Conservation (phyloP, 2,329 filamentous ascomycete species). For the Keithomyces neogunnii region DNA sequence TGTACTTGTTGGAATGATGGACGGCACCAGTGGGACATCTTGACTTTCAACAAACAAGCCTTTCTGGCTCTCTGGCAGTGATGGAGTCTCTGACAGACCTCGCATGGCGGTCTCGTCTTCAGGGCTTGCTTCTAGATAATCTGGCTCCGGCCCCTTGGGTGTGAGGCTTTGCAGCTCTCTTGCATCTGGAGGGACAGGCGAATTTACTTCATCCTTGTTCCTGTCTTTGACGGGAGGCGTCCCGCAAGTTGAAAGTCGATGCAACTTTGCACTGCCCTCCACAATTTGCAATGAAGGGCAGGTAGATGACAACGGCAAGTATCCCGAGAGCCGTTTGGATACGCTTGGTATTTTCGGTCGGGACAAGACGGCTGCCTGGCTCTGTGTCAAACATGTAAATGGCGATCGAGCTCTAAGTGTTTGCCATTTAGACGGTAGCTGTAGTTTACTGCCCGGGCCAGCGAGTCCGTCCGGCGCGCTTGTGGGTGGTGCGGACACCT, state of each 20-base stretch:
- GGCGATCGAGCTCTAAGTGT: conserved; percentile 2
- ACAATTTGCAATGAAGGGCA: conserved; percentile 4
- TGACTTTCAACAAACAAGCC: neutral
- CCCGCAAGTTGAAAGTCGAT: conserved; percentile 3
- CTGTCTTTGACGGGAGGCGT: neutral
- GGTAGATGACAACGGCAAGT: conserved; percentile 6
- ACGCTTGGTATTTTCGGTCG: conserved; percentile 3
- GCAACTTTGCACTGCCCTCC: neutral
- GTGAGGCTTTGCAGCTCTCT: neutral
- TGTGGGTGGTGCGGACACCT: too few species aligned
- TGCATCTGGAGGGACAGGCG: neutral
- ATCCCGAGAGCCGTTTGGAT: conserved; percentile 5
- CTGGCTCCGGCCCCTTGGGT: neutral
- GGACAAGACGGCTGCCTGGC: conserved; percentile 5
- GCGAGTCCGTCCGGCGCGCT: neutral
- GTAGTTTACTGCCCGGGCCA: neutral
- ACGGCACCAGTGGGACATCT: neutral
- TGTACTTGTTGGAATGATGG: neutral
- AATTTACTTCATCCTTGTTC: neutral
- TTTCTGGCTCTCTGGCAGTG: neutral
- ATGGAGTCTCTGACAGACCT: neutral
- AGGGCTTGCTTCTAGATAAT: neutral
- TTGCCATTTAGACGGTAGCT: neutral
- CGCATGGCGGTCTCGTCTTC: neutral
- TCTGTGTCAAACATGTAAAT: conserved; percentile 5